These are phyloP conservation scores for Aspergillus kassunensis DNA, from an alignment of 495 filamentous ascomycete species.

Conservation along the genomic window DNA sequence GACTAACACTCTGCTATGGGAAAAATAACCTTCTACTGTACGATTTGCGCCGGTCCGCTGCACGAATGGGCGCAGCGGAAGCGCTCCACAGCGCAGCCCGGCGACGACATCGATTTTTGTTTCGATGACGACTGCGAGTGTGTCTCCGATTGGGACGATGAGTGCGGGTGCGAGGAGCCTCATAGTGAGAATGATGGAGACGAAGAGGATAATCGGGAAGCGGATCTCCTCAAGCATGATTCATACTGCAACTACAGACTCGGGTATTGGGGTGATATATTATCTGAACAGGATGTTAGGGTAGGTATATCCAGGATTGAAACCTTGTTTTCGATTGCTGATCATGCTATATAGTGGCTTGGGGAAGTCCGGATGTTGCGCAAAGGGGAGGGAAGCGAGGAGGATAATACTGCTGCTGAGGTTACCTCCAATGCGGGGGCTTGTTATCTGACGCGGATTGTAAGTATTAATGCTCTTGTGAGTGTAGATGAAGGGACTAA, in stretches of 20 bases:
- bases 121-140: not conserved
- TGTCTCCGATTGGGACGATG: not conserved
- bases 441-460: no score
- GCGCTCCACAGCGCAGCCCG: not conserved
- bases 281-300: not conserved
- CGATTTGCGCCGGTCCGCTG: not conserved
- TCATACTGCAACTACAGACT: not conserved
- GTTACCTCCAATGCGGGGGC: not conserved
- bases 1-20: not conserved
- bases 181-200: not conserved
- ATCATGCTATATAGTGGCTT: not conserved
- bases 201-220: not conserved
- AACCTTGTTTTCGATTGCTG: no score
- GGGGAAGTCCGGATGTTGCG: not conserved
- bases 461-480: not conserved
- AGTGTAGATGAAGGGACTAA: no score
- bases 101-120: not conserved
- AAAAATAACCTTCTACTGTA: not conserved
- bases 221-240: not conserved
- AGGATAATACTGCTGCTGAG: no score
- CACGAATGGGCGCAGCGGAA: not conserved
- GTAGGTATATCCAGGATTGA: not conserved
- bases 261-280: slow-evolving; percentile 1
- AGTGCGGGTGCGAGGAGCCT: not conserved
- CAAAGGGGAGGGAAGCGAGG: no score